Evolutionary conservation across 495 filamentous ascomycete genomes (phyloP), one percentile per base, ranked within the genome.

Genomic region (Penicillium longicatenatum): DNA sequence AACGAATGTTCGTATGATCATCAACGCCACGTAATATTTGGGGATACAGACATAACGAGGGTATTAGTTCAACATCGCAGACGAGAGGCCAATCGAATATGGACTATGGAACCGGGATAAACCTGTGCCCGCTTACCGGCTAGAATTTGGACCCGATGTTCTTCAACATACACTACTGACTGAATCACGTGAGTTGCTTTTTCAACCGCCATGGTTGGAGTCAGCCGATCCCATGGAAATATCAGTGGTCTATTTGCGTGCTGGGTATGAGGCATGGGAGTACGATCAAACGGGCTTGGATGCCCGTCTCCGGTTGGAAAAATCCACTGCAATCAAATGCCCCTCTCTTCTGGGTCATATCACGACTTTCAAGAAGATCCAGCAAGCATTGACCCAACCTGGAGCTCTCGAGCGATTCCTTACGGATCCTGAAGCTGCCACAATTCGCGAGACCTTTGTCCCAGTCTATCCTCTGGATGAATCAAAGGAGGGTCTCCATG

Each of bases 281-380:
- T 95, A 94, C 62, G 75, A 82, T 4, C 39, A 58, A 7, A 72
- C 78, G 20, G 95, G 92, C 19, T 49, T 45, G 82, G 72, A 82
- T 44, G 86, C 84, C 12, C 84, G 92, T 17, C 73, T 86, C 12
- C 85, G 85, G 17, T 73, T 96, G 35, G 92, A 96, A 70, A 79
- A 82, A 16, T 92, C 88, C 19, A 74, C 73, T 41, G 89, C 92
- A 14, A 92, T 95, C 67, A 91, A 93, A 69, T 96, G 92, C 58
- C 92, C 92, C 0, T 86, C 83, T n/a, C 77, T 95, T 21, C 77
- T 96, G 8, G 88, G 87, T 0, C 92, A 96, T 60, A 83, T 96
- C 3, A 84, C 89, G 2, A 92, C 92, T 33, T 88, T 89, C 63
- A 96, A 96, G 69, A 94, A 93, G 56, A 83, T 96, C 5, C 92